These are phyloP conservation scores for Leptosphaerulina australis DNA, from an alignment of 2,329 filamentous ascomycete genomes.

Conservation along the genomic window DNA sequence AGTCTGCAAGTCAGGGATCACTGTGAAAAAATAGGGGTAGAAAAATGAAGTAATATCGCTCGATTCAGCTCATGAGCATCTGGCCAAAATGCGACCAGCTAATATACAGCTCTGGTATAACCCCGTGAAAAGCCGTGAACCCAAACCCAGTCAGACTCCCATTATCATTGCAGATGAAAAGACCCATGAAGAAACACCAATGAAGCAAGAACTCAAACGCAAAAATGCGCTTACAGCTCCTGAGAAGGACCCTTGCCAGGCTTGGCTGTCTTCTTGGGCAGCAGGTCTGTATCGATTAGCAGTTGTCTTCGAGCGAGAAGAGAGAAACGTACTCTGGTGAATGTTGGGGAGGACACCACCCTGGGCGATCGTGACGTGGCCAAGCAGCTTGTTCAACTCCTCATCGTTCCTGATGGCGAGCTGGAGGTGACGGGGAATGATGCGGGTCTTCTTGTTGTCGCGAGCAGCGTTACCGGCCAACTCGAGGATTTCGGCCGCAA, in stretches of 20 bases:
- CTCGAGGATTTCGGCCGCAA: conserved; percentile 98
- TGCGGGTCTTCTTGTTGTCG: conserved; percentile 99
- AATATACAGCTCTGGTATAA: conserved; percentile 66
- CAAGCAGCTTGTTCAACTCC: conserved; percentile 98
- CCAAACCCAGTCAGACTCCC: conserved; percentile 68
- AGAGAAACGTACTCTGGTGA: conserved; percentile 81
- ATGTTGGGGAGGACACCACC: conserved; percentile 97
- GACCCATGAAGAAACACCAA: conserved; percentile 59
- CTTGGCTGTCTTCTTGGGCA: conserved; percentile 99
- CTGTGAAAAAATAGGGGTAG: not conserved
- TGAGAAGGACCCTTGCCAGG: conserved; percentile 89
- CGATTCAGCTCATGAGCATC: conserved; percentile 52
- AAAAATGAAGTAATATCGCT: conserved; percentile 42
- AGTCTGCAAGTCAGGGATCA: not conserved
- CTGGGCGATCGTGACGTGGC: conserved; percentile 95
- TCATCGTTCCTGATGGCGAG: conserved; percentile 99
- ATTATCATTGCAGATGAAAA: conserved; percentile 75
- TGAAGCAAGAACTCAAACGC: conserved; percentile 44
- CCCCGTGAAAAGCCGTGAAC: conserved; percentile 59
- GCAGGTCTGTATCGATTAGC: conserved; percentile 73
- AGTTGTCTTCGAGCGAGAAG: conserved; percentile 12
- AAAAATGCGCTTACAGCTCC: conserved; percentile 76
- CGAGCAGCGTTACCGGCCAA: conserved; percentile 97
- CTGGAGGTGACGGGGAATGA: conserved; percentile 98
- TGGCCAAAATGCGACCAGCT: conserved; percentile 59